Percentiles rank a stretch among this genome's conserved stretches.
phyloP scores from a whole-genome alignment of 768 basidiomycete species.

The Mycena galericulata region DNA sequence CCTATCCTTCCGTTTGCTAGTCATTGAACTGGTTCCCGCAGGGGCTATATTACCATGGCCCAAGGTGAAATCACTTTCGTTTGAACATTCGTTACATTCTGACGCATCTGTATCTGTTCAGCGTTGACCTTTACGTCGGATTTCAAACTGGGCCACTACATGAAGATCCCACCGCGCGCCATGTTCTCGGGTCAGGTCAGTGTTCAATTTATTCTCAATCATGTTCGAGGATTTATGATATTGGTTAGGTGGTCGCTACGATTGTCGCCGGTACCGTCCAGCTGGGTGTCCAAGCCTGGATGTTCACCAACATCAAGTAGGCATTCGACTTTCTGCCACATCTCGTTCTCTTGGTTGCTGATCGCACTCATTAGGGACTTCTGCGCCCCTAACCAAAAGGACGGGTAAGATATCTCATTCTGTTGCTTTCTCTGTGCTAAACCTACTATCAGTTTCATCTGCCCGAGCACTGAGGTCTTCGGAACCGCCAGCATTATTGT shows the following conservation, averaged over 20 bases:
- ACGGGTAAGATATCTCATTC: conserved; percentile 46
- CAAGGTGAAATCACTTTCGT: conserved; percentile 50
- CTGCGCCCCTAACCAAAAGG: conserved; percentile 57
- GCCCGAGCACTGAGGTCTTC: conserved; percentile 65
- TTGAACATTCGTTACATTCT: not conserved
- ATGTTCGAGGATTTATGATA: conserved; percentile 22
- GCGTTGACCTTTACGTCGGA: conserved; percentile 70
- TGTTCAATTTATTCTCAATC: conserved; percentile 17
- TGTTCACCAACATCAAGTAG: conserved; percentile 66
- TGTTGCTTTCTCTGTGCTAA: conserved; percentile 28
- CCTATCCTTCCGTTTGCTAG: not conserved
- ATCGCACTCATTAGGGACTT: conserved; percentile 52
- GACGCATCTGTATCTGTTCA: not conserved
- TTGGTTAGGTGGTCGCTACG: conserved; percentile 63
- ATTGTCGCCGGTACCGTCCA: conserved; percentile 73
- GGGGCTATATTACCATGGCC: conserved; percentile 76
- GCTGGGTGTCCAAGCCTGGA: conserved; percentile 73
- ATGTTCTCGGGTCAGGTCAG: conserved; percentile 60
- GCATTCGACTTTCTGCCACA: conserved; percentile 30
- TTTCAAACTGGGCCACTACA: conserved; percentile 71
- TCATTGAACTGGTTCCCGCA: not conserved
- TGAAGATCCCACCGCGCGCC: conserved; percentile 70
- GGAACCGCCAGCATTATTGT: conserved; percentile 71
- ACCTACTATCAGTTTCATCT: conserved; percentile 54
- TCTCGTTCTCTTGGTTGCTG: not conserved